Base-by-base conservation (phyloP, 208 protist genomes). In the Acanthamoeba culbertsoni region DNA sequence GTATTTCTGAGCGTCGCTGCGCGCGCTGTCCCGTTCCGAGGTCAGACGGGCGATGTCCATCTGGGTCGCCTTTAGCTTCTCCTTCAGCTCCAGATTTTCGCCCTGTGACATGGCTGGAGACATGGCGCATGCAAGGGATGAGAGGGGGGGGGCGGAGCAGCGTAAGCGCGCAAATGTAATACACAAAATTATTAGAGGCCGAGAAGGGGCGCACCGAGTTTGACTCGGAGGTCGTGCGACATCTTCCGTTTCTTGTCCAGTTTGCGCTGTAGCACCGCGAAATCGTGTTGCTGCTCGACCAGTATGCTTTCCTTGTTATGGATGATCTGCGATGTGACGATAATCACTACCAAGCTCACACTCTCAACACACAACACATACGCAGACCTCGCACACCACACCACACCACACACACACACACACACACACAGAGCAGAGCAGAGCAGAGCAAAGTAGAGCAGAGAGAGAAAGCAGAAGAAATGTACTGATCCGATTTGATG, bases 241-340 rank as follows among this genome's bases (percentile, higher is more conserved):
- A 68, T 2, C 79, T 89, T 89, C 33, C 46, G 20, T 8, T 51
- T n/a, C 79, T 89, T 65, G n/a, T 89, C 79, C 31, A 89, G 55
- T 35, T 89, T 68, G 79, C 51, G 42, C 51, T 89, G 79, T 23
- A 89, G 55, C n/a, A 65, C 31, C 18, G 55, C 51, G 16, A 59
- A 89, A 37, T 59, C 79, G 55, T 89, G 79, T 37, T 89, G 46
- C 79, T 89, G 79, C 53, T 89, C 79, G 8, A 65, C 53, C 26
- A 89, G 31, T 31, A 68, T 28, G 79, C 79, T 65, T 37, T 89
- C 79, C 79, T 89, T 89, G 79, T 65, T 89, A 51, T 89, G 79
- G 26, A 89, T 89, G 79, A 89, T 55, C 71, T 82, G 43, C 5
- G 4, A n/a, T n/a, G n/a, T n/a, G n/a, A n/a, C n/a, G n/a, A n/a